Evolutionary conservation across 2,329 filamentous ascomycete species (phyloP).

Genomic region (Lasiodiplodia theobromae): DNA sequence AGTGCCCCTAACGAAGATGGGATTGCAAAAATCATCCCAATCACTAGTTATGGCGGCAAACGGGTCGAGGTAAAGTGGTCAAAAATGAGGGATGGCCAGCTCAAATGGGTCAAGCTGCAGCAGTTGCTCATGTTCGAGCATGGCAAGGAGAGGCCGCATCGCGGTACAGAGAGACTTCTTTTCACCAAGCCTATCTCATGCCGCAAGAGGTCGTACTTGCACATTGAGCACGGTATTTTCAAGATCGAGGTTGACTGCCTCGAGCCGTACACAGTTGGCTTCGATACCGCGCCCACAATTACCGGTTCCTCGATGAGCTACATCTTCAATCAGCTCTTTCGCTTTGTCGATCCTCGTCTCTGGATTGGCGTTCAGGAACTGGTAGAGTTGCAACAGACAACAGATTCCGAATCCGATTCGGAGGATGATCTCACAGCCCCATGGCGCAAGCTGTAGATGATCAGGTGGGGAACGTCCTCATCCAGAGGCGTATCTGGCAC

Average conservation of each 20-base stretch:
- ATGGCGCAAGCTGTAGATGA: neutral
- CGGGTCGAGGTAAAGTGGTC: slow-evolving; percentile 4
- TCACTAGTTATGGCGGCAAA: slow-evolving; percentile 7
- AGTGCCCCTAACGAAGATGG: neutral
- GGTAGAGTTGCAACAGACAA: neutral
- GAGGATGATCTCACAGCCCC: neutral
- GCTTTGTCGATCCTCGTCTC: neutral
- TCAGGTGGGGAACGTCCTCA: neutral
- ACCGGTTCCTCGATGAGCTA: neutral
- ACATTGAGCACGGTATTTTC: neutral
- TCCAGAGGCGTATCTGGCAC: slow-evolving; percentile 8
- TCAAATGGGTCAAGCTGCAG: neutral
- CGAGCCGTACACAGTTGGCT: neutral
- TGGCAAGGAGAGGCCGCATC: neutral
- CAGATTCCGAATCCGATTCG: neutral
- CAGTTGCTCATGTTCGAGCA: slow-evolving; percentile 2
- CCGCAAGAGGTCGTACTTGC: slow-evolving; percentile 18
- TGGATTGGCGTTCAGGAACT: neutral
- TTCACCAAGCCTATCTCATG: neutral
- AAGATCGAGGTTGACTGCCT: slow-evolving; percentile 13
- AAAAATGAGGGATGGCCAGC: neutral
- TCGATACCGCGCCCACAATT: neutral
- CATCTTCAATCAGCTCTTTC: neutral
- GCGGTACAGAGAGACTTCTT: neutral
- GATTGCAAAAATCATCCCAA: neutral